Evolutionary conservation across 805 yeast genomes (phyloP), one percentile per base, ranked within the genome.

Genomic region (Candida xiaguanensis): DNA sequence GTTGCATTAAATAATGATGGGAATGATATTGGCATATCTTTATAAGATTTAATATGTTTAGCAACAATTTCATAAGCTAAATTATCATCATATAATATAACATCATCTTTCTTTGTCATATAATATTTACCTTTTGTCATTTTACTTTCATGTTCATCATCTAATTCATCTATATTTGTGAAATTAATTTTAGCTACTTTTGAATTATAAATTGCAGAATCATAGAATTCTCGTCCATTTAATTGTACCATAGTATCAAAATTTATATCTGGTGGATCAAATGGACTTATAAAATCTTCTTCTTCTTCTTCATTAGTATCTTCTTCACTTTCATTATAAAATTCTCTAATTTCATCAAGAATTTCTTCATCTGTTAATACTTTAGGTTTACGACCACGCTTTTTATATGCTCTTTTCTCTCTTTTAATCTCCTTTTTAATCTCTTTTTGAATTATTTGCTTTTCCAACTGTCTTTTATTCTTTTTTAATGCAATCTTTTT

Each of bases 241-340:
- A 55, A 47, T 15, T 54, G 53, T 13, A 58, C 53, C 28, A 44
- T 40, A 1, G 65, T 52, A 44, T 68, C 74, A 0, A 54, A 51
- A 8, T 44, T 49, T 17, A 68, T 60, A 39, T 62, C 63, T 5
- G 53, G 46, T 1, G 74, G 74, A 43, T 65, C 70, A 47, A 51
- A 68, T 2, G 70, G 69, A 50, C 67, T 63, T n/a, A 55, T 47
- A n/a, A 47, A 48, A 5, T 54, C 61, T 19, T 52, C 56, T 14
- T 58, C 65, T 3, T 20, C 24, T 19, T 28, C 32, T 17, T 17
- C 39, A 20, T 20, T 6, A 20, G 9, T 20, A n/a, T 15, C 12
- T 5, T 22, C 43, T 40, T 15, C 23, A 19, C 18, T 13, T 26
- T 31, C 28, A 8, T 24, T 14, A 25, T 34, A 34, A n/a, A 34